phyloP scores from a whole-genome alignment of 2,329 filamentous ascomycete species.

The Monilinia fructicola region DNA sequence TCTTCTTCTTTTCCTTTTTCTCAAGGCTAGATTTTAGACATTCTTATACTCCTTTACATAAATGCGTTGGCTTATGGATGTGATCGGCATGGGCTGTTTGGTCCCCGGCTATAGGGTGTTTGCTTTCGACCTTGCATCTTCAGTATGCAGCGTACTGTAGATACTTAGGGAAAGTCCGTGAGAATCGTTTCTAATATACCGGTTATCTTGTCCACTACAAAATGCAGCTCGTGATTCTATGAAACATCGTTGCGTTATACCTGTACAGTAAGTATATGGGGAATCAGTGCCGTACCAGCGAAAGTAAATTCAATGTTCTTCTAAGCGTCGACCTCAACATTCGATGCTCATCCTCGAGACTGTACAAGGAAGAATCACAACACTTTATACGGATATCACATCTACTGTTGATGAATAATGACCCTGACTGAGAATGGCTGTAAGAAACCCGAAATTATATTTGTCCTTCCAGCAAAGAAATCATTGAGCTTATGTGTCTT shows the following conservation, averaged over 20 bases:
- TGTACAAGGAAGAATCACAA: too few relatives aligned
- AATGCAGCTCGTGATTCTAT: not conserved
- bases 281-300: not conserved
- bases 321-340: not conserved
- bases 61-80: not conserved
- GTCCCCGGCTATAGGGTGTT: not conserved
- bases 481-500: not conserved
- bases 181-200: not conserved
- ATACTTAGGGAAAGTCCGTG: not conserved
- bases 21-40: not conserved
- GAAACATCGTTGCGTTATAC: not conserved
- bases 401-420: not conserved
- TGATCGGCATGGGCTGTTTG: constrained; percentile 13
- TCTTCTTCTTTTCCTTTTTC: not conserved
- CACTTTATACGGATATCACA: not conserved
- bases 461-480: not conserved
- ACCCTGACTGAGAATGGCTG: not conserved
- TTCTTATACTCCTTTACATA: not conserved
- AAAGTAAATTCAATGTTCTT: not conserved
- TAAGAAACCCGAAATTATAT: not conserved
- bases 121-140: not conserved
- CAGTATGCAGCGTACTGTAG: not conserved
- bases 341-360: not conserved
- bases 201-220: not conserved
- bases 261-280: not conserved